Evolutionary conservation across 495 filamentous ascomycete genomes (phyloP).

Genomic region (Aspergillus heteromorphus): DNA sequence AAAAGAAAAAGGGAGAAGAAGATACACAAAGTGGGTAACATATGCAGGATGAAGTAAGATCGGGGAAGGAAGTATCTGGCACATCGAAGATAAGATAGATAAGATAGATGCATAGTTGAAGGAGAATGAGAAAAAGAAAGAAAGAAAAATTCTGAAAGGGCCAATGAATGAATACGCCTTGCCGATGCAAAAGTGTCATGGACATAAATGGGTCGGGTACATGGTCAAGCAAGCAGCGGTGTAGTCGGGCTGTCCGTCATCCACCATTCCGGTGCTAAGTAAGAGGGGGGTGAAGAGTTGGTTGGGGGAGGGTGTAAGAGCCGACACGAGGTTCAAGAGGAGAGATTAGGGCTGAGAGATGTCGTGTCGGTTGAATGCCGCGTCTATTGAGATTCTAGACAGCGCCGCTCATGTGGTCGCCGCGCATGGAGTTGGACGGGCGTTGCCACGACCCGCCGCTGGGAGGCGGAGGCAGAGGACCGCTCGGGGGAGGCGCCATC

Average conservation of each 20-base stretch:
- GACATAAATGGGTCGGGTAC: constrained; percentile 7
- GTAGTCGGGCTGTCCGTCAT: background rate
- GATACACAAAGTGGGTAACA: background rate
- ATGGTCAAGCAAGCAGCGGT: constrained; percentile 10
- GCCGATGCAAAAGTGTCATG: constrained; percentile 14
- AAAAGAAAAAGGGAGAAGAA: background rate
- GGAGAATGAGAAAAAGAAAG: background rate
- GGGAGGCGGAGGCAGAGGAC: constrained; percentile 36
- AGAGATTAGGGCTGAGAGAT: background rate
- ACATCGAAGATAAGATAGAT: background rate
- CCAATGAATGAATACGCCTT: constrained; percentile 16
- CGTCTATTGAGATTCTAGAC: background rate
- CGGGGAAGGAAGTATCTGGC: background rate
- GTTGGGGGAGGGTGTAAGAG: background rate
- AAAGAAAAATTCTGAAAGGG: background rate
- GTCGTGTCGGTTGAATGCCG: background rate
- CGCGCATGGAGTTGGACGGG: constrained; percentile 23
- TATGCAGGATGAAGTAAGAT: background rate
- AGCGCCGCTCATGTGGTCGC: constrained; percentile 14
- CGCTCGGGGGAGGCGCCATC: constrained; percentile 37
- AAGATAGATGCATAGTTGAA: background rate
- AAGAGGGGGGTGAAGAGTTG: background rate
- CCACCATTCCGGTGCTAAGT: background rate
- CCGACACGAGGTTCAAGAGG: background rate
- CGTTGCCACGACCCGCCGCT: constrained; percentile 32